Base-by-base conservation (phyloP, 2,329 filamentous ascomycete species). In the Drechslera avenae region DNA sequence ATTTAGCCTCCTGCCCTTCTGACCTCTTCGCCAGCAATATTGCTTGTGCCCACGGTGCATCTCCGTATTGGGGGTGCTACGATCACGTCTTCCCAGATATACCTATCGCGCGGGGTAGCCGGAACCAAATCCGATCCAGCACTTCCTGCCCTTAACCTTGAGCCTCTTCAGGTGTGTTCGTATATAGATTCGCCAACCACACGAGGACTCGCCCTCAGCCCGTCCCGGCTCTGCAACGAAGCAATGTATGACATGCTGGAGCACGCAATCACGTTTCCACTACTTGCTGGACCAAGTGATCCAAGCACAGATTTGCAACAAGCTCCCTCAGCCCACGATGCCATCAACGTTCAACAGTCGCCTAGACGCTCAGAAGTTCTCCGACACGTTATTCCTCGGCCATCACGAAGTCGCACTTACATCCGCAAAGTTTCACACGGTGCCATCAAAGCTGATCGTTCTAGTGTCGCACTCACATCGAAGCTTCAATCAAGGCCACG, bases 21-120 rank as follows among this genome's bases (percentile, higher is more conserved):
- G 19, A 30, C 35, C 34, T 17, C n/a, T 28, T 32, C 17, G 18
- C 10, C 13, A 37, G 12, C 30, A 21, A 36, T 17, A 14, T 28
- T 14, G 13, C 34, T 30, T 13, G 21, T 19, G 36, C 18, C 35
- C 8, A 19, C 30, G 9, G 18, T 35, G 35, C 40, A 39, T 36
- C 39, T 45, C 59, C 10, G 35, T 32, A 21, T 6, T 12, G 59
- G 67, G 54, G 66, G 64, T 64, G 60, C 57, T 59, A 36, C 44
- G 43, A 76, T 59, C 21, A 79, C 76, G 76, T 77, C 78, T 73
- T 79, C 76, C 39, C 73, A 78, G 52, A 79, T 79, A 30, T 67
- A 78, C 46, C 69, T 80, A 41, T 79, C 77, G 18, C 63, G 76
- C 46, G 76, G 73, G 45, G 75, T 79, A 52, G 76, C 77, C 34